Percentiles rank a stretch among this genome's conserved stretches.
phyloP scores from a whole-genome alignment of 352 stramenopile genomes.

The Globisporangium polare region DNA sequence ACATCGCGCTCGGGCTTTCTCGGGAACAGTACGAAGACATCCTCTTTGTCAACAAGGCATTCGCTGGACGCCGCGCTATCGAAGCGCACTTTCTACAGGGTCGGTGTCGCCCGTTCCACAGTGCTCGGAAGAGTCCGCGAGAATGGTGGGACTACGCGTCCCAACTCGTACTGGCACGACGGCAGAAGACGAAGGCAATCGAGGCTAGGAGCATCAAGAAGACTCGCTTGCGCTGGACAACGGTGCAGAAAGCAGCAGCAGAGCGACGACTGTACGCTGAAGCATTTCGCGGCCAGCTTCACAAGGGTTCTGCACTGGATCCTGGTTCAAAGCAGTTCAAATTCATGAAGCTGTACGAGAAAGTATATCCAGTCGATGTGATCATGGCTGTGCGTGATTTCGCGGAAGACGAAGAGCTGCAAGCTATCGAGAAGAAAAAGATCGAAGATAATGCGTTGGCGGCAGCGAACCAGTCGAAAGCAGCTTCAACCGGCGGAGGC shows the following conservation, averaged over 20 bases:
- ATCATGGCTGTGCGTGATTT: conserved; percentile 55
- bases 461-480: conserved; percentile 18
- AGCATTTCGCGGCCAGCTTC: conserved; percentile 45
- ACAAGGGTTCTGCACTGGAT: conserved; percentile 35
- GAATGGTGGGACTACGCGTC: conserved; percentile 82
- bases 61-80: conserved; percentile 50
- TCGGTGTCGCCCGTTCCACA: conserved; percentile 53
- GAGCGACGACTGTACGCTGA: conserved; percentile 66
- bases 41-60: conserved; percentile 66
- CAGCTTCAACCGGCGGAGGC: conserved; percentile 20
- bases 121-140: conserved; percentile 26
- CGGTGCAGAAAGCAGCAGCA: conserved; percentile 38
- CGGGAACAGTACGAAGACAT: conserved; percentile 82
- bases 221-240: conserved; percentile 48
- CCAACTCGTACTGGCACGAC: conserved; percentile 38
- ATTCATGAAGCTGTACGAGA: conserved; percentile 47
- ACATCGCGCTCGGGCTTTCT: conserved; percentile 48
- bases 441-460: conserved; percentile 23
- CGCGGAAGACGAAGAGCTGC: conserved; percentile 49
- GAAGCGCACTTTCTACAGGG: conserved; percentile 65
- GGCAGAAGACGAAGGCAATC: conserved; percentile 15
- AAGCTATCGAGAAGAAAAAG: conserved; percentile 26
- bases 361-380: conserved; percentile 65
- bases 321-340: conserved; percentile 35
- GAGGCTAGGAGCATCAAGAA: background rate